Evolutionary conservation across 2,329 filamentous ascomycete genomes (phyloP).

Genomic region (Pseudohalonectria lignicola): DNA sequence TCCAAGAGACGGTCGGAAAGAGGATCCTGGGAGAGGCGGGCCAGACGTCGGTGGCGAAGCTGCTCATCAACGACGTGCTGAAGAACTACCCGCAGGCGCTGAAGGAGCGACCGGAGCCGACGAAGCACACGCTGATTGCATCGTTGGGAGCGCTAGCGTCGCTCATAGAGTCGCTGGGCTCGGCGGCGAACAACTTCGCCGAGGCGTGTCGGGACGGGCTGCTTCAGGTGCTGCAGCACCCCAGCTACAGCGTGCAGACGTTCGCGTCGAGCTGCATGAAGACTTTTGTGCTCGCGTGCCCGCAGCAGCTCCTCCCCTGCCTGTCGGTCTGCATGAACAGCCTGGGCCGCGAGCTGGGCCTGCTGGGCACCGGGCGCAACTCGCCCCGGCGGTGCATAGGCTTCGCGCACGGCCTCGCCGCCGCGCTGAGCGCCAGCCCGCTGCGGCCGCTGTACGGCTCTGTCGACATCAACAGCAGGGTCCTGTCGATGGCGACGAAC

Average conservation of each 20-base stretch:
- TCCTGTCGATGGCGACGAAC: slow-evolving; percentile 83
- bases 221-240: slow-evolving; percentile 83
- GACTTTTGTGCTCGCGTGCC: slow-evolving; percentile 78
- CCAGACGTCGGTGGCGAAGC: slow-evolving; percentile 71
- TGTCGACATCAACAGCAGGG: slow-evolving; percentile 86
- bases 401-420: slow-evolving; percentile 83
- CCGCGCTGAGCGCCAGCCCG: slow-evolving; percentile 81
- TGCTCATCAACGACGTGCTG: slow-evolving; percentile 74
- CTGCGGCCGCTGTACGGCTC: slow-evolving; percentile 86
- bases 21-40: slow-evolving; percentile 82
- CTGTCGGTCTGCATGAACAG: slow-evolving; percentile 97
- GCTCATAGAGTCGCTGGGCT: slow-evolving; percentile 69
- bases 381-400: slow-evolving; percentile 78
- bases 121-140: slow-evolving; percentile 73
- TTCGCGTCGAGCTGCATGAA: slow-evolving; percentile 80
- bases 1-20: slow-evolving; percentile 74
- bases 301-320: slow-evolving; percentile 81
- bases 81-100: slow-evolving; percentile 91
- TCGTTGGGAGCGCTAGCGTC: slow-evolving; percentile 70
- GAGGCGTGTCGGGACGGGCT: slow-evolving; percentile 80
- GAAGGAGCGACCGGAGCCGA: slow-evolving; percentile 78
- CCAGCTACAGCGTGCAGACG: slow-evolving; percentile 92
- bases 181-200: slow-evolving; percentile 67
- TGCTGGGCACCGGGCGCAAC: slow-evolving; percentile 64
- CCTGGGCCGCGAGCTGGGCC: slow-evolving; percentile 71